These are phyloP conservation scores for Taiozyma sp. DNA, from an alignment of 1,139 yeast species.

Conservation along the genomic window DNA sequence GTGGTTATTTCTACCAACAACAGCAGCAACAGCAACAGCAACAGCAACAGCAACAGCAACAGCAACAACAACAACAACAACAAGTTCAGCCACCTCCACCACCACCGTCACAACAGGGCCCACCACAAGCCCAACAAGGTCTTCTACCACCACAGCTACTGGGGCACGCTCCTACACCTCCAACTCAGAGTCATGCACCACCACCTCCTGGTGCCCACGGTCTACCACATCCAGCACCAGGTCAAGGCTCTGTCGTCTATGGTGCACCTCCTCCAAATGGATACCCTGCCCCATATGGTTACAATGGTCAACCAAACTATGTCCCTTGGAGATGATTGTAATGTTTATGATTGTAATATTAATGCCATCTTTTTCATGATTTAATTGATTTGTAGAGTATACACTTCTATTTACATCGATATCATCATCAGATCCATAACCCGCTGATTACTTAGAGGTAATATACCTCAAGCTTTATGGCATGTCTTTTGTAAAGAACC, in stretches of 20 bases:
- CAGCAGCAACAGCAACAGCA: slow-evolving; percentile 2
- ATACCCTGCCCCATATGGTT: background rate
- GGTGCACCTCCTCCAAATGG: slow-evolving; percentile 1
- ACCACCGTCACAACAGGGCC: slow-evolving; percentile 1
- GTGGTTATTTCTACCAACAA: background rate
- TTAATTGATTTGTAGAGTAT: background rate
- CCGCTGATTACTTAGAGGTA: no score
- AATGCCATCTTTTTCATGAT: no score
- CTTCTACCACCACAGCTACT: slow-evolving; percentile 9
- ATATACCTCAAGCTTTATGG: no score
- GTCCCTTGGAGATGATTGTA: slow-evolving; percentile 10
- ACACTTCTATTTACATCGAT: no score
- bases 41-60: background rate
- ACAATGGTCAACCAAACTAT: background rate
- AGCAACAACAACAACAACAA: no score
- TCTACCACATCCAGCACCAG: slow-evolving; percentile 1
- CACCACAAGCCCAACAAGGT: slow-evolving; percentile 1
- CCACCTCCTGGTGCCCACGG: background rate
- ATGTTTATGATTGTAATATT: background rate
- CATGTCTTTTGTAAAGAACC: no score
- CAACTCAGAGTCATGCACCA: background rate
- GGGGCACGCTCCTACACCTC: slow-evolving; percentile 4
- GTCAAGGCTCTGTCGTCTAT: background rate
- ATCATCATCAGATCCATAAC: no score
- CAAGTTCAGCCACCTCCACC: slow-evolving; percentile 3